phyloP scores from a whole-genome alignment of 1,284 basidiomycete genomes.

The Tilletiopsis washingtonensis region DNA sequence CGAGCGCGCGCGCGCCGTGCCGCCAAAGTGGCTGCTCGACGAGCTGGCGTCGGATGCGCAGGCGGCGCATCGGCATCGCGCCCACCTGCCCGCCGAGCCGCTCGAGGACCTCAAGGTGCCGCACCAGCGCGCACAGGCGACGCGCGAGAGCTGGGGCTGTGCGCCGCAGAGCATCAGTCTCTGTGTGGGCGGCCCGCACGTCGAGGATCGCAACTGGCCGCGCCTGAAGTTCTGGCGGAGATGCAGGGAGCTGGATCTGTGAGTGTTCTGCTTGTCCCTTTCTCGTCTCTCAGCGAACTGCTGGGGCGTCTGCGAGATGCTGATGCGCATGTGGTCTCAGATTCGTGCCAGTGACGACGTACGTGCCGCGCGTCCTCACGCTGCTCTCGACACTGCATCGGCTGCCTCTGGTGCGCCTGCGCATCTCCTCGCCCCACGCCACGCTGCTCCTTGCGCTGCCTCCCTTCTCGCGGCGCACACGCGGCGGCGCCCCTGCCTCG shows the following conservation, averaged over 20 bases:
- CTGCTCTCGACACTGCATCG: constrained; percentile 23
- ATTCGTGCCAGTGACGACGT: constrained; percentile 21
- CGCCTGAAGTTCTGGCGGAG: not conserved
- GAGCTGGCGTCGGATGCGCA: not conserved
- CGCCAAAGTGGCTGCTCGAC: not conserved
- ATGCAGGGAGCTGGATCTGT: constrained; percentile 3
- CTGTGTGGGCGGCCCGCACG: not conserved
- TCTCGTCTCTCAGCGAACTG: too few species aligned
- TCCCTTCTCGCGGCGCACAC: constrained; percentile 7
- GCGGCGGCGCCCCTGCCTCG: too few species aligned
- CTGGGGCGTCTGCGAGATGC: too few species aligned
- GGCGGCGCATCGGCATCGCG: not conserved
- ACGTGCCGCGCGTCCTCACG: constrained; percentile 23
- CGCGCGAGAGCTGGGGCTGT: not conserved
- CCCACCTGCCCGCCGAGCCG: not conserved
- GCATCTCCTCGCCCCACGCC: constrained; percentile 33
- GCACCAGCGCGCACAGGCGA: not conserved
- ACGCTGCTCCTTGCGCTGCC: constrained; percentile 28
- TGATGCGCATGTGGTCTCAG: too few species aligned
- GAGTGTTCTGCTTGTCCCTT: too few species aligned
- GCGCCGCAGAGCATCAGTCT: not conserved
- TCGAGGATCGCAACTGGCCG: not conserved
- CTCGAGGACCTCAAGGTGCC: not conserved
- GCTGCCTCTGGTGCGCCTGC: constrained; percentile 26
- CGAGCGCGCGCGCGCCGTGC: not conserved